Evolutionary conservation across 2,329 filamentous ascomycete species (phyloP).

Genomic region (Epichloe uncinata): DNA sequence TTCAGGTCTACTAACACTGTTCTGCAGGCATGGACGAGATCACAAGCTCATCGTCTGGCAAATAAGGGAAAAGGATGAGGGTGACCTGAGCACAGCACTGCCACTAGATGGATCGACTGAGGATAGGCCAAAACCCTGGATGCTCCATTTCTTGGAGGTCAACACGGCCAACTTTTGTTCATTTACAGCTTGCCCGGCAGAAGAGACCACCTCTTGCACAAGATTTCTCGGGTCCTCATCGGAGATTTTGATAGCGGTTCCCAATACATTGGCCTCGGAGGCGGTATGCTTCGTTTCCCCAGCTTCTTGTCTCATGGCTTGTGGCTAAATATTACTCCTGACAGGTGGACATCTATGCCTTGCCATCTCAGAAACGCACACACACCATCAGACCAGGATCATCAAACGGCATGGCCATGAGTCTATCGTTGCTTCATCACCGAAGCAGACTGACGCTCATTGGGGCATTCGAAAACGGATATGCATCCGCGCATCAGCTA

Average conservation of each 20-base stretch:
- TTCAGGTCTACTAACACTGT: neutral
- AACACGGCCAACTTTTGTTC: slow-evolving; percentile 94
- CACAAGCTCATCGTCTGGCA: slow-evolving; percentile 80
- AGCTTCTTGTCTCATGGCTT: too few relatives aligned
- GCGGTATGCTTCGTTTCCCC: slow-evolving; percentile 32
- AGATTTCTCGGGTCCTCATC: slow-evolving; percentile 12
- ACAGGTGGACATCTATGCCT: slow-evolving; percentile 67
- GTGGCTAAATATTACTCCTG: slow-evolving; percentile 1
- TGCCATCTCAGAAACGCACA: slow-evolving; percentile 61
- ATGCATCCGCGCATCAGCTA: slow-evolving; percentile 51
- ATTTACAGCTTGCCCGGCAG: slow-evolving; percentile 49
- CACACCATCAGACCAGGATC: slow-evolving; percentile 38
- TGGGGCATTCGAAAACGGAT: slow-evolving; percentile 77
- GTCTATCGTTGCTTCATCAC: slow-evolving; percentile 47
- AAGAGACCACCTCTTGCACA: slow-evolving; percentile 13
- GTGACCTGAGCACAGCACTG: slow-evolving; percentile 49
- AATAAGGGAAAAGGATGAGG: slow-evolving; percentile 46
- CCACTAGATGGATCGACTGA: slow-evolving; percentile 50
- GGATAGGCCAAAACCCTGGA: slow-evolving; percentile 56
- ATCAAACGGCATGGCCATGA: slow-evolving; percentile 79
- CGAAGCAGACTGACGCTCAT: slow-evolving; percentile 44
- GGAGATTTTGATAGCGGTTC: slow-evolving; percentile 60
- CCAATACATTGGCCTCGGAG: slow-evolving; percentile 62
- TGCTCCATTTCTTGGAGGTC: slow-evolving; percentile 71
- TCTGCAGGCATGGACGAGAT: slow-evolving; percentile 71